Evolutionary conservation across 192 early-diverging fungal species (phyloP).

Genomic region (Coemansia sp.): DNA sequence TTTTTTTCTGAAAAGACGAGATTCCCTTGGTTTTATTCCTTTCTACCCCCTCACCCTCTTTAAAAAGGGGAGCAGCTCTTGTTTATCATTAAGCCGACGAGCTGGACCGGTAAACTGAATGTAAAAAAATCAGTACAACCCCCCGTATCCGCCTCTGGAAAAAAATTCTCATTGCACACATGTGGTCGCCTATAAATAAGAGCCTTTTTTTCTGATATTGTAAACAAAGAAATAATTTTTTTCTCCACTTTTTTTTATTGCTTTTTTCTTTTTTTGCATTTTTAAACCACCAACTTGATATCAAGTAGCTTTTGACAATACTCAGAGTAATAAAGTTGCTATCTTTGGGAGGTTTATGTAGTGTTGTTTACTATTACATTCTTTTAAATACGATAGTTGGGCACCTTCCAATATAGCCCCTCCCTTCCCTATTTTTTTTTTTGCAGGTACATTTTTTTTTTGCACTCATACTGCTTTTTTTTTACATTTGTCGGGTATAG

Average conservation of each 20-base stretch:
- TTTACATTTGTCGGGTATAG: background rate
- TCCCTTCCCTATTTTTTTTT: no score
- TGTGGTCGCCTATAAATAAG: background rate
- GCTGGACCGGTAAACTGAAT: conserved; percentile 8
- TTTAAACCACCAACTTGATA: background rate
- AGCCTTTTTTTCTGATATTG: background rate
- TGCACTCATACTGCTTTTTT: background rate
- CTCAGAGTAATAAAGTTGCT: conserved; percentile 5
- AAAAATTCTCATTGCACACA: conserved; percentile 1
- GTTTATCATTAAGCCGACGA: conserved; percentile 3
- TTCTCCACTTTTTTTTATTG: background rate
- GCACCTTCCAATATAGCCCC: no score
- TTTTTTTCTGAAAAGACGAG: no score
- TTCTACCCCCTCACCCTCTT: background rate
- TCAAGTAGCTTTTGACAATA: background rate
- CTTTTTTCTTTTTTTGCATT: conserved; percentile 19
- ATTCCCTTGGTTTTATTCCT: background rate
- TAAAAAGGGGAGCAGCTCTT: background rate
- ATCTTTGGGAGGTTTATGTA: background rate
- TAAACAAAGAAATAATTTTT: background rate
- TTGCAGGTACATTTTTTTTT: no score
- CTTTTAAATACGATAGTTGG: background rate
- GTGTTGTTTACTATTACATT: conserved; percentile 16
- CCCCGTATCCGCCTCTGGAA: background rate
- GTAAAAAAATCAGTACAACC: background rate